Conservation (phyloP, 2,329 filamentous ascomycete species). For the Pseudogymnoascus sp. region DNA sequence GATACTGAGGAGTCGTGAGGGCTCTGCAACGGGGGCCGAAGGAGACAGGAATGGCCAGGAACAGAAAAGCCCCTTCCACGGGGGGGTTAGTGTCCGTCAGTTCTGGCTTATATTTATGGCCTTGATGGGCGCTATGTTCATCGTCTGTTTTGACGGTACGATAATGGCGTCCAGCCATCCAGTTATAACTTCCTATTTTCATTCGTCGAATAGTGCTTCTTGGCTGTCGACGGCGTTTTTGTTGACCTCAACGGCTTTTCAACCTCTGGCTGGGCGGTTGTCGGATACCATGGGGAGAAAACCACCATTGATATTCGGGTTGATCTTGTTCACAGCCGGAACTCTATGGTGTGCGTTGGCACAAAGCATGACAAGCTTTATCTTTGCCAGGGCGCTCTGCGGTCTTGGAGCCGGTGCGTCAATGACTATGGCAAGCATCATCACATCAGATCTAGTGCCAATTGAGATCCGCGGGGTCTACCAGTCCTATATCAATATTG, state of each 20-base stretch:
- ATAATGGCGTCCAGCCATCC: conserved; percentile 77
- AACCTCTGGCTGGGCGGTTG: conserved; percentile 64
- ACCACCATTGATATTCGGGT: conserved; percentile 53
- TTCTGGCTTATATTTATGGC: conserved; percentile 58
- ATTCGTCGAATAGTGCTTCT: conserved; percentile 67
- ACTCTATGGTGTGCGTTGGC: conserved; percentile 65
- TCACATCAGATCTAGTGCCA: conserved; percentile 65
- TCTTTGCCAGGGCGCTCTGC: conserved; percentile 60
- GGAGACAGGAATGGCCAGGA: conserved; percentile 13
- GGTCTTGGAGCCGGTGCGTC: conserved; percentile 67
- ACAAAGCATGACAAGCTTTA: conserved; percentile 58
- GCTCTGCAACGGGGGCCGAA: conserved; percentile 9
- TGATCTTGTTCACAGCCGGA: conserved; percentile 54
- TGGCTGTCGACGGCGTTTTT: conserved; percentile 77
- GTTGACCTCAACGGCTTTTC: conserved; percentile 66
- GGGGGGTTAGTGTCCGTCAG: conserved; percentile 35
- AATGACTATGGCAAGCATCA: conserved; percentile 60
- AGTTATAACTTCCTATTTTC: conserved; percentile 72
- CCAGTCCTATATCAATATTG: conserved; percentile 61
- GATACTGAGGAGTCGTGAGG: not conserved
- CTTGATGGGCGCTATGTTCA: conserved; percentile 49
- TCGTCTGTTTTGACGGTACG: conserved; percentile 63
- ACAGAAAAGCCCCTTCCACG: conserved; percentile 28
- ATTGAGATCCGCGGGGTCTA: conserved; percentile 59
- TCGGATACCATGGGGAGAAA: conserved; percentile 68